Evolutionary conservation across 2,329 filamentous ascomycete species (phyloP).

Genomic region (Aspergillus transmontanensis): DNA sequence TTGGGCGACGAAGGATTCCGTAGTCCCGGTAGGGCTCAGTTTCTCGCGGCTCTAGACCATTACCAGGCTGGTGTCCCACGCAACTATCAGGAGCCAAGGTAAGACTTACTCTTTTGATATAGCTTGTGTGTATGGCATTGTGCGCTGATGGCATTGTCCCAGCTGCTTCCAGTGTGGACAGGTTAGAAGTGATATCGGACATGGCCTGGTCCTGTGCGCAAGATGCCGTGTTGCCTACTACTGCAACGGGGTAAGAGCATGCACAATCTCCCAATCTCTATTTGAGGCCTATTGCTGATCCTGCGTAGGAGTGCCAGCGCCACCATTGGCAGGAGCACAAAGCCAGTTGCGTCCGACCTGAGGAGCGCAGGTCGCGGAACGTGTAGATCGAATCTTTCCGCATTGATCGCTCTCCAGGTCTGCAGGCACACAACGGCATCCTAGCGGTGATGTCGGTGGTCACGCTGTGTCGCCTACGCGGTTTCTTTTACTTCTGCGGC

Average conservation of each 20-base stretch:
- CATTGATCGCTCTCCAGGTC: no score
- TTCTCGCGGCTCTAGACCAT: not conserved
- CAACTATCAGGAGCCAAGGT: not conserved
- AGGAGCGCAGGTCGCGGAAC: no score
- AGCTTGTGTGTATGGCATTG: not conserved
- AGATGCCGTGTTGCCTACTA: not conserved
- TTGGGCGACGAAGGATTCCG: not conserved
- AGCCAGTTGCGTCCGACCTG: no score
- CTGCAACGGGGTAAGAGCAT: not conserved
- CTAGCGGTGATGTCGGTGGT: no score
- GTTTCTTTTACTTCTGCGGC: no score
- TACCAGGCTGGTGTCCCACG: not conserved
- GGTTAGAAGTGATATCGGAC: not conserved
- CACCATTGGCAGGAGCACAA: no score
- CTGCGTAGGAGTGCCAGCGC: no score
- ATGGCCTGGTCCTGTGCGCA: not conserved
- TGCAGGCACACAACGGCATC: no score
- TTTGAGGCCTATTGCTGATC: no score
- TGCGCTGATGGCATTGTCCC: not conserved
- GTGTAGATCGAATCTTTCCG: no score
- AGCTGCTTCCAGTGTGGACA: not conserved
- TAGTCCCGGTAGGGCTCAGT: not conserved
- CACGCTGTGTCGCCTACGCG: no score
- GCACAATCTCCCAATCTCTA: no score
- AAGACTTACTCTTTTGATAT: not conserved